Conservation (phyloP, 345 rosid genomes). For the Orychophragmus violaceus region DNA sequence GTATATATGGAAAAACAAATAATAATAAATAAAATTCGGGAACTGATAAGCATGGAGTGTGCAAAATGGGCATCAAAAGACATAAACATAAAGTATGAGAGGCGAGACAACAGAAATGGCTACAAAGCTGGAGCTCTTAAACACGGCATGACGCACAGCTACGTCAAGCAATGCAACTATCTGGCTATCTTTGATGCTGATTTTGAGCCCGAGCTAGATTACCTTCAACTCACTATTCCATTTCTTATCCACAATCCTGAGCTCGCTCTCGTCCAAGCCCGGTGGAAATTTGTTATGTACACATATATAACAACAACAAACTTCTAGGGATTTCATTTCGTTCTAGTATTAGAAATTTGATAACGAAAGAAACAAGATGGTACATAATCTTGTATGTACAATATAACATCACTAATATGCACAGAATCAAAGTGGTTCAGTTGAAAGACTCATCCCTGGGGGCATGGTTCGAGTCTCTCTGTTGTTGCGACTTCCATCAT, state of each 20-base stretch:
- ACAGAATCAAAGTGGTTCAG: background rate
- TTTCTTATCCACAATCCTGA: conserved; percentile 38
- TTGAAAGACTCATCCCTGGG: background rate
- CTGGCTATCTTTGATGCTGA: conserved; percentile 48
- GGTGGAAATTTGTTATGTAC: conserved; percentile 48
- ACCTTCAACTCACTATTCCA: conserved; percentile 36
- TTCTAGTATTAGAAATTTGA: background rate
- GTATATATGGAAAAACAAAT: background rate
- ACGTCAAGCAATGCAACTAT: conserved; percentile 37
- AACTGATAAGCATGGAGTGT: conserved; percentile 18
- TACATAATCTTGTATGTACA: background rate
- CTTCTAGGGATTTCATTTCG: background rate
- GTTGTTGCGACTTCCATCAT: too few species aligned
- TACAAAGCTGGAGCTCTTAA: conserved; percentile 51
- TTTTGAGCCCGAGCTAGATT: conserved; percentile 44
- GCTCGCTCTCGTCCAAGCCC: conserved; percentile 29
- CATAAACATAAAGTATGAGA: conserved; percentile 23
- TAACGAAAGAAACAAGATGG: background rate
- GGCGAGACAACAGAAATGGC: conserved; percentile 38
- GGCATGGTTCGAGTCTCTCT: background rate
- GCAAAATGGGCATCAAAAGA: conserved; percentile 26
- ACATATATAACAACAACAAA: background rate
- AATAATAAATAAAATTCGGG: background rate
- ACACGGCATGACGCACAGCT: conserved; percentile 44
- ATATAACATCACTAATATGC: background rate